These are phyloP conservation scores for Mitragyna speciosa DNA, from an alignment of 257 asterid genomes.

Conservation along the genomic window DNA sequence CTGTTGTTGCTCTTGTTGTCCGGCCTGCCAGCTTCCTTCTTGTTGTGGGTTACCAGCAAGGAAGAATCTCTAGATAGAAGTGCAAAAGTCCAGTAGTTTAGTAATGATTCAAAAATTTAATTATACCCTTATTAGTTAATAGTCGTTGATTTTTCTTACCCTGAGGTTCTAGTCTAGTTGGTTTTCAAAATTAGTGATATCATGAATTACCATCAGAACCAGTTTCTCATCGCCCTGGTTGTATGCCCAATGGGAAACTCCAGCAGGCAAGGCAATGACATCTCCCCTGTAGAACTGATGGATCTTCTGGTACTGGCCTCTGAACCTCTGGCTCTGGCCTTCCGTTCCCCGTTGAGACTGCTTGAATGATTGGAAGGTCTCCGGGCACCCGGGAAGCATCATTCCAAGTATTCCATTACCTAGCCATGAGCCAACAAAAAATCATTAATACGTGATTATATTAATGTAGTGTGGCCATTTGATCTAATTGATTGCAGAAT, in stretches of 20 bases:
- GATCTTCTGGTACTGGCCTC: constrained; percentile 54
- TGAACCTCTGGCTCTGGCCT: neutral
- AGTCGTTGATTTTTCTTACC: constrained; percentile 22
- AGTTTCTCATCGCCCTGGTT: constrained; percentile 47
- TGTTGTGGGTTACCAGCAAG: constrained; percentile 58
- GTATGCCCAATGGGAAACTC: constrained; percentile 52
- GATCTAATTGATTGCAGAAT: neutral
- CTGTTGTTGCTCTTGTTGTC: constrained; percentile 16
- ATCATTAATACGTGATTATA: too few species aligned
- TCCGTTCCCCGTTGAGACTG: neutral
- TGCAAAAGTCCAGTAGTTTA: too few species aligned
- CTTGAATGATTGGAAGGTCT: constrained; percentile 19
- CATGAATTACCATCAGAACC: constrained; percentile 52
- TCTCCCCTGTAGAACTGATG: constrained; percentile 45
- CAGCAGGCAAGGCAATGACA: constrained; percentile 52
- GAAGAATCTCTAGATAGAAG: constrained; percentile 45
- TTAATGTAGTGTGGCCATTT: neutral
- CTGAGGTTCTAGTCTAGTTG: constrained; percentile 60
- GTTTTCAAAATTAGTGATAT: constrained; percentile 46
- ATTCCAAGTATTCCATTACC: constrained; percentile 21
- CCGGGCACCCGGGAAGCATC: constrained; percentile 26
- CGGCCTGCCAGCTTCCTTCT: neutral
- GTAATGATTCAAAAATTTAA: too few species aligned
- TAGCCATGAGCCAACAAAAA: neutral
- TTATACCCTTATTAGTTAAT: too few species aligned